Percentiles rank a stretch among this genome's conserved stretches.
phyloP scores from a whole-genome alignment of 352 stramenopile genomes.

The Pythium phragmitis region DNA sequence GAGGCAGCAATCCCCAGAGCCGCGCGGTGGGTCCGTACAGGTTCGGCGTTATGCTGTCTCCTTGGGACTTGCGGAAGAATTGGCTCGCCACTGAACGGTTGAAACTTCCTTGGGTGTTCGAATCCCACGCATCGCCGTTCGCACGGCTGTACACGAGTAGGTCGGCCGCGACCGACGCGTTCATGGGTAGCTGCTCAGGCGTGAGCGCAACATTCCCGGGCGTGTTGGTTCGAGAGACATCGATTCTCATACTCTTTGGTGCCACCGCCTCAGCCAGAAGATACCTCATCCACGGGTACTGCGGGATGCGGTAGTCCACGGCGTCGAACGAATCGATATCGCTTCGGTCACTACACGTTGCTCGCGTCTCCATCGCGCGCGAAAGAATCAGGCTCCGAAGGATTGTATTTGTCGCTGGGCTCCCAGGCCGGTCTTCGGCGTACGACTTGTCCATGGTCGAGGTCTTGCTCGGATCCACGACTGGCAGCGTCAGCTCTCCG shows the following conservation, averaged over 20 bases:
- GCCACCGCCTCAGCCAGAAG: not conserved
- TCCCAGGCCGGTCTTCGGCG: not conserved
- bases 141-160: not conserved
- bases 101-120: not conserved
- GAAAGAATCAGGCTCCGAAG: constrained; percentile 9
- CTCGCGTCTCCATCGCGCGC: not conserved
- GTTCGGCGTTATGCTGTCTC: not conserved
- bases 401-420: constrained; percentile 11
- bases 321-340: not conserved
- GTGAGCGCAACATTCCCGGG: not conserved
- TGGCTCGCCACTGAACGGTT: not conserved
- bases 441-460: constrained; percentile 4
- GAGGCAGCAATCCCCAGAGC: not conserved
- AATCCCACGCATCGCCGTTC: not conserved
- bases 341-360: not conserved
- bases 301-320: constrained; percentile 1
- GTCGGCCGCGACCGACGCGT: not conserved
- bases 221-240: not conserved
- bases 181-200: constrained; percentile 3
- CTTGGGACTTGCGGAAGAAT: not conserved
- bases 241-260: not conserved
- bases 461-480: not conserved
- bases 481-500: not conserved
- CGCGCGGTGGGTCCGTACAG: not conserved
- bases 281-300: constrained; percentile 2